Evolutionary conservation across 257 asterid genomes (phyloP), one percentile per base, ranked within the genome.

Genomic region (Phtheirospermum japonicum): DNA sequence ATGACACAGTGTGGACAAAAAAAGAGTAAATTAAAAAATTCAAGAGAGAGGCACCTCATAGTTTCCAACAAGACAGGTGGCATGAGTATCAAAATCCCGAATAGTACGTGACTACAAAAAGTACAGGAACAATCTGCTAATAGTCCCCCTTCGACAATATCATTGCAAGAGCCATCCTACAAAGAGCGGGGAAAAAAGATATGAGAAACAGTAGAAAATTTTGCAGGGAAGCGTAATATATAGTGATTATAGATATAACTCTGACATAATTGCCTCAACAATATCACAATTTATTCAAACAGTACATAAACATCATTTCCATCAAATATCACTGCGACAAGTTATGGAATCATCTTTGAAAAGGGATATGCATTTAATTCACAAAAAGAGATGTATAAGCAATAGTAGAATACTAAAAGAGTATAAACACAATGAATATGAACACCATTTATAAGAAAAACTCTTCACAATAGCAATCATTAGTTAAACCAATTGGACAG

Each of bases 81-180:
- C n/a, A n/a, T n/a, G n/a, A n/a, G n/a, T n/a, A n/a, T n/a, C n/a
- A n/a, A n/a, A n/a, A n/a, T n/a, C n/a, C n/a, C n/a, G n/a, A n/a
- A n/a, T n/a, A n/a, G n/a, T n/a, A n/a, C n/a, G n/a, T n/a, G n/a
- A n/a, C n/a, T n/a, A n/a, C n/a, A n/a, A n/a, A n/a, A n/a, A n/a
- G n/a, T n/a, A n/a, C n/a, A n/a, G n/a, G n/a, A n/a, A n/a, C n/a
- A n/a, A n/a, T n/a, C n/a, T n/a, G n/a, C n/a, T n/a, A n/a, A n/a
- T n/a, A n/a, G n/a, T n/a, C n/a, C n/a, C n/a, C n/a, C n/a, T n/a
- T n/a, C n/a, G n/a, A n/a, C n/a, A n/a, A n/a, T n/a, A n/a, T n/a
- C 99, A 52, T 92, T 92, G 91, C 99, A 92, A 57, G 99, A 92
- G 72, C 99, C 99, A 74, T 92, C 99, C 99, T 92, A 66, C 28